Percentiles rank a stretch among this genome's conserved stretches.
These are phyloP conservation scores for Malus hybrid DNA, from an alignment of 331 rosid genomes.

Conservation along the genomic window DNA sequence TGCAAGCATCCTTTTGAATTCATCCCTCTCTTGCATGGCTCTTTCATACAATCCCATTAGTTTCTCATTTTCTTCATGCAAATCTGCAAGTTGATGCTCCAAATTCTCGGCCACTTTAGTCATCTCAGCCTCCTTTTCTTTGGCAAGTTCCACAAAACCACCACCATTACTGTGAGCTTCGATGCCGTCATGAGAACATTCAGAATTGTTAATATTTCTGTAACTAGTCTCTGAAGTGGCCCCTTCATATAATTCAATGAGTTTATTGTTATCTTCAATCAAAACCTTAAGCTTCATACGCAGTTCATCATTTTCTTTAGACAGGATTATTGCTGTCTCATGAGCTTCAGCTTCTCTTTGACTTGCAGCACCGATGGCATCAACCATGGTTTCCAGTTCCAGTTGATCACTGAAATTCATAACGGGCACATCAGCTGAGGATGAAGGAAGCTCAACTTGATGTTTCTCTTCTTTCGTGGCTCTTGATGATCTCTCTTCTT, in stretches of 20 bases:
- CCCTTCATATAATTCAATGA: constrained; percentile 77
- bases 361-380: constrained; percentile 91
- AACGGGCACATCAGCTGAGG: constrained; percentile 38
- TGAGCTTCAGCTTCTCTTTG: constrained; percentile 98
- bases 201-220: constrained; percentile 20
- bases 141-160: constrained; percentile 19
- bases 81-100: constrained; percentile 69
- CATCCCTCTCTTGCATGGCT: constrained; percentile 97
- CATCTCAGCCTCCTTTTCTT: constrained; percentile 40
- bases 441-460: constrained; percentile 39
- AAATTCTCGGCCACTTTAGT: constrained; percentile 49
- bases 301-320: constrained; percentile 85
- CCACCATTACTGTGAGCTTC: constrained; percentile 13
- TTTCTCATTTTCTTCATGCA: constrained; percentile 91
- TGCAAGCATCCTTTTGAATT: constrained; percentile 57
- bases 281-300: constrained; percentile 69
- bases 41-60: constrained; percentile 82
- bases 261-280: constrained; percentile 84
- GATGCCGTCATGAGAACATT: constrained; percentile 28
- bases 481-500: constrained; percentile 43
- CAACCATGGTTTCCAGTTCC: constrained; percentile 88
- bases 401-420: constrained; percentile 51
- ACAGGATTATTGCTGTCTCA: constrained; percentile 70
- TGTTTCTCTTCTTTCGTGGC: constrained; percentile 23
- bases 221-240: constrained; percentile 48